Evolutionary conservation across 2,329 filamentous ascomycete genomes (phyloP), one percentile per base, ranked within the genome.

Genomic region (Triangularia verruculosa): DNA sequence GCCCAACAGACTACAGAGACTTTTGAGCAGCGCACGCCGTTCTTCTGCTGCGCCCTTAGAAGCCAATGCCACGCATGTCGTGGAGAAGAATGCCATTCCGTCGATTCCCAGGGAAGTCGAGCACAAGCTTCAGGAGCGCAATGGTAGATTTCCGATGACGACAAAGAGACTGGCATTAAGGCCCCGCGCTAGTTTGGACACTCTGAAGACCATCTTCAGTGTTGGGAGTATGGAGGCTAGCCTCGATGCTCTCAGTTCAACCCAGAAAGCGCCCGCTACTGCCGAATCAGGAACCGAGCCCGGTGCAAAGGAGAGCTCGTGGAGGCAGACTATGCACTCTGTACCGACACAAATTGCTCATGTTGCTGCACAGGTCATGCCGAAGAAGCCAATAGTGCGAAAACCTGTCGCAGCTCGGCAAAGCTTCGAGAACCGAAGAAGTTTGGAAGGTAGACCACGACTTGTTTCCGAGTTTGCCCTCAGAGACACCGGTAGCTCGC

Each of bases 121-220:
- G 65, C 67, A 72, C 28, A 78, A 75, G 58, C 67, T 78, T 30
- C 72, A 74, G 30, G 74, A 76, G 51, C 77, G 75, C 30, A 67
- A 71, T 12, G 72, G 72, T 20, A 66, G 69, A n/a, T 74, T 75
- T 20, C 74, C 77, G 0, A 69, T 74, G 57, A 70, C 74, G 13
- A 72, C 75, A 1, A 79, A 76, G 66, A 75, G 74, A 47, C 67
- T 78, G 11, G 70, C 73, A 5, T 67, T 80, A 54, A 77, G 75
- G 53, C 72, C 74, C 0, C 77, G 79, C 30, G 68, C 75, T n/a
- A 82, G 78, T 68, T 78, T 78, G 66, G 81, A 82, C 25, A 82
- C 79, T 0, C 70, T 83, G 25, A 79, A 79, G 59, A 83, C 81
- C 1, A 82, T 83, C 17, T 69, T 83, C 59, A 83, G 82, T 64